Percentiles rank a stretch among this genome's conserved stretches.
phyloP scores from a whole-genome alignment of 192 early-diverging fungal species.

The Linnemannia hyalina region DNA sequence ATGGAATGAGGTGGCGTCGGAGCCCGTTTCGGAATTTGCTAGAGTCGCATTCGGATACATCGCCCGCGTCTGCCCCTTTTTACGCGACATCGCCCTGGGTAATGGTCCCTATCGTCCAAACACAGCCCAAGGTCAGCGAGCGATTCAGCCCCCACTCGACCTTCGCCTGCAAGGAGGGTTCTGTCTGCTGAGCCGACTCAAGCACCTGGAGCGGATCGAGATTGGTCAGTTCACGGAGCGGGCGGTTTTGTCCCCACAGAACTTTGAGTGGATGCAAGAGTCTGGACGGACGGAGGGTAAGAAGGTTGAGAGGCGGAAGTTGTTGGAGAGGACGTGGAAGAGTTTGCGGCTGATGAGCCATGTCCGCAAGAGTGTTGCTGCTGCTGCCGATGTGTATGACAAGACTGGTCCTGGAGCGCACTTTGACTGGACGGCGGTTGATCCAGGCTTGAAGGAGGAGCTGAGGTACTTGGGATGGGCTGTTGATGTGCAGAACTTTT shows the following conservation, averaged over 20 bases:
- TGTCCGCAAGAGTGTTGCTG: neutral
- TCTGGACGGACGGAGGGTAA: neutral
- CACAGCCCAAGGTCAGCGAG: neutral
- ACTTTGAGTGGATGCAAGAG: neutral
- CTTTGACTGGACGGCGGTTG: neutral
- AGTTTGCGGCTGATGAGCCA: neutral
- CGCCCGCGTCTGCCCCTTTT: neutral
- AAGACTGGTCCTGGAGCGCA: neutral
- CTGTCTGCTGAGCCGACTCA: neutral
- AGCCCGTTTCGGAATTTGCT: neutral
- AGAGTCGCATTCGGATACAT: neutral
- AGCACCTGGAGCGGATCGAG: neutral
- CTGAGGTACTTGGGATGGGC: neutral
- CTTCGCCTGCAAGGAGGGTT: neutral
- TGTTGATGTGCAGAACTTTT: neutral
- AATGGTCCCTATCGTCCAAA: neutral
- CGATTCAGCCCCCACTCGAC: neutral
- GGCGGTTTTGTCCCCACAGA: neutral
- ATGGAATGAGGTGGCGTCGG: neutral
- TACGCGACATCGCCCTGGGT: neutral
- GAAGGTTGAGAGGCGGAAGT: neutral
- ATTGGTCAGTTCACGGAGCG: neutral
- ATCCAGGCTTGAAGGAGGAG: neutral
- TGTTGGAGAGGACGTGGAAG: neutral
- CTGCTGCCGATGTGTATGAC: neutral